A percentile compares a stretch with the other conserved stretches of the same genome.
These are phyloP conservation scores for Naematelia encephala DNA, from an alignment of 768 basidiomycete genomes.

Conservation along the genomic window DNA sequence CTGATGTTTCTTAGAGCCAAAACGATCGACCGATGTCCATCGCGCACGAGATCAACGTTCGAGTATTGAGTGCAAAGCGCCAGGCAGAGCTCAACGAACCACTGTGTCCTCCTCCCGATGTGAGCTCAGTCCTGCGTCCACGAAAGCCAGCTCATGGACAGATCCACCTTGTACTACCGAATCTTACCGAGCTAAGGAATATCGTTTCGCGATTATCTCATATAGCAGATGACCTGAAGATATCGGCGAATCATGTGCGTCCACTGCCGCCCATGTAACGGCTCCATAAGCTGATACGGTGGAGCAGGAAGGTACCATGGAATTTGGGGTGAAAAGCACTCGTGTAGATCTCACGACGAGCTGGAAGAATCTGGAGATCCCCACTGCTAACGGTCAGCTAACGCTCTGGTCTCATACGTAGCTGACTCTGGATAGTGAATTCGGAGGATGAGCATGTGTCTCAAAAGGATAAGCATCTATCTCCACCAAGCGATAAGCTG, in stretches of 20 bases:
- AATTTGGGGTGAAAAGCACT: slow-evolving; percentile 27
- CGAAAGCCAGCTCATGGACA: slow-evolving; percentile 16
- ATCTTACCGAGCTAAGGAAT: slow-evolving; percentile 39
- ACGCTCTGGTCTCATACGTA: background rate
- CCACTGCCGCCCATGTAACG: background rate
- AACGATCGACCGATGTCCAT: slow-evolving; percentile 28
- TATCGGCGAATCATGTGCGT: slow-evolving; percentile 46
- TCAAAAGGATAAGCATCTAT: slow-evolving; percentile 20
- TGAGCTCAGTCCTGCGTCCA: slow-evolving; percentile 17
- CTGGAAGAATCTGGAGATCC: slow-evolving; percentile 42
- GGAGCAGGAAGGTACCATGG: slow-evolving; percentile 41
- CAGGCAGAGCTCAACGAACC: slow-evolving; percentile 47
- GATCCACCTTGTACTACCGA: slow-evolving; percentile 46
- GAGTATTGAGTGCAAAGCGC: slow-evolving; percentile 36
- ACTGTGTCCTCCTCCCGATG: slow-evolving; percentile 49
- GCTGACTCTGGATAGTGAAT: slow-evolving; percentile 9
- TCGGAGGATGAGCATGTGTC: slow-evolving; percentile 21
- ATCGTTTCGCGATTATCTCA: slow-evolving; percentile 39
- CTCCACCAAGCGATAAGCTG: slow-evolving; percentile 33
- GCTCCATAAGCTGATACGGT: slow-evolving; percentile 10
- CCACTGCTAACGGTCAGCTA: slow-evolving; percentile 31
- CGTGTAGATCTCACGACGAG: slow-evolving; percentile 38
- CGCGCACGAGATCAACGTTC: slow-evolving; percentile 45
- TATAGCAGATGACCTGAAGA: slow-evolving; percentile 38
- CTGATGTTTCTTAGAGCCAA: slow-evolving; percentile 13